phyloP scores from a whole-genome alignment of 2,329 filamentous ascomycete genomes.

The Acephala macrosclerotiorum region DNA sequence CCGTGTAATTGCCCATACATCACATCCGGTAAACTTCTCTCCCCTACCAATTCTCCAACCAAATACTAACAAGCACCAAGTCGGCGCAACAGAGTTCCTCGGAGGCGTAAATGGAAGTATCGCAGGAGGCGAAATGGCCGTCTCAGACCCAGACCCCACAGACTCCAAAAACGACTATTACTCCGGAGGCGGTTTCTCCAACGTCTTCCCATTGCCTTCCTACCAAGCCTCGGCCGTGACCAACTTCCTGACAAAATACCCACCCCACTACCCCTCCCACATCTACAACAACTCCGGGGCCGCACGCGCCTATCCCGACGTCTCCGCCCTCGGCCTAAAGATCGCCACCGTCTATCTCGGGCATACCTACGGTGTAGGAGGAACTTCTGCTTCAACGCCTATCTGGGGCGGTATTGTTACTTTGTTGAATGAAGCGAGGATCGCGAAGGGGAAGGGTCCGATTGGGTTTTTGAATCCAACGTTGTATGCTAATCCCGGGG shows the following conservation, averaged over 20 bases:
- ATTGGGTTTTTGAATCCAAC: slow-evolving; percentile 49
- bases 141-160: slow-evolving; percentile 39
- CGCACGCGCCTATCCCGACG: slow-evolving; percentile 39
- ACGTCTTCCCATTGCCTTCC: slow-evolving; percentile 43
- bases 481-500: slow-evolving; percentile 33
- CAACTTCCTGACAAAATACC: slow-evolving; percentile 34
- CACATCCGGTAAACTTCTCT: slow-evolving; percentile 61
- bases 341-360: slow-evolving; percentile 33
- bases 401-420: slow-evolving; percentile 62
- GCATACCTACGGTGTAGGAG: slow-evolving; percentile 29
- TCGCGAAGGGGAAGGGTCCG: slow-evolving; percentile 43
- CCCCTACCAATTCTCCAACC: neutral
- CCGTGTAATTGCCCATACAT: slow-evolving; percentile 72
- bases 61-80: slow-evolving; percentile 18
- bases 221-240: slow-evolving; percentile 38
- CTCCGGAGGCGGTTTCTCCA: slow-evolving; percentile 56
- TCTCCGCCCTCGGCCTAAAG: slow-evolving; percentile 35
- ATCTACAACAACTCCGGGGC: slow-evolving; percentile 35
- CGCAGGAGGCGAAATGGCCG: slow-evolving; percentile 45
- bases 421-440: slow-evolving; percentile 46
- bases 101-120: slow-evolving; percentile 51
- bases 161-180: slow-evolving; percentile 48
- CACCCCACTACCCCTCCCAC: slow-evolving; percentile 31
- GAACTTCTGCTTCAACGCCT: slow-evolving; percentile 54
- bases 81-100: slow-evolving; percentile 28